These are phyloP conservation scores for Picochlorum sp. DNA, from an alignment of 139 green algal species.

Conservation along the genomic window DNA sequence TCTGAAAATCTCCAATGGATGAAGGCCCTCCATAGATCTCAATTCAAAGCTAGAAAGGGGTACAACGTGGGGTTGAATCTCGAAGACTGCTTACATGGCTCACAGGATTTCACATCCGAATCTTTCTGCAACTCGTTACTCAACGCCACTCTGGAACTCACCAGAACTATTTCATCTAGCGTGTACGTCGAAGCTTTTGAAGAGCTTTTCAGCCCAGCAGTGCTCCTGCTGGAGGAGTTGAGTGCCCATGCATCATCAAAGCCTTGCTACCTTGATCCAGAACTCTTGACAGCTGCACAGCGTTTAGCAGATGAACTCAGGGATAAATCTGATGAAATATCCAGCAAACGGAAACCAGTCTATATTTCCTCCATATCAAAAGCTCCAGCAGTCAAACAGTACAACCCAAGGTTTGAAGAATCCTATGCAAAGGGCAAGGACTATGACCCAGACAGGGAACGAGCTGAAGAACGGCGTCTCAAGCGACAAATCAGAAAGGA, in stretches of 20 bases:
- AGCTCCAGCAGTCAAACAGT: slow-evolving; percentile 33
- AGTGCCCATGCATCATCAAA: slow-evolving; percentile 4
- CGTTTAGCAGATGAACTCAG: neutral
- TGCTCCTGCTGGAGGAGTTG: slow-evolving; percentile 25
- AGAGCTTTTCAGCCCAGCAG: slow-evolving; percentile 5
- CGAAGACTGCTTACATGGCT: neutral
- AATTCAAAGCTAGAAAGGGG: neutral
- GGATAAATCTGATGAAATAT: neutral
- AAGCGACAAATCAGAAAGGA: slow-evolving; percentile 60
- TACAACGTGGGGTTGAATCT: neutral
- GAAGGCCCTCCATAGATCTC: slow-evolving; percentile 1
- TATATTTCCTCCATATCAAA: slow-evolving; percentile 16
- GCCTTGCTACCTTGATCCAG: slow-evolving; percentile 9
- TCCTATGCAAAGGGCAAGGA: slow-evolving; percentile 56
- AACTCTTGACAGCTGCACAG: slow-evolving; percentile 7
- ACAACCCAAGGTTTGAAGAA: slow-evolving; percentile 88
- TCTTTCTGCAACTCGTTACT: too few species aligned
- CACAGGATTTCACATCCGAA: too few species aligned
- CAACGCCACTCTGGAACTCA: too few species aligned
- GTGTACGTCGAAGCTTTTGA: too few species aligned
- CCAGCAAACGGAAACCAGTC: slow-evolving; percentile 17
- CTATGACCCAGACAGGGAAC: slow-evolving; percentile 74
- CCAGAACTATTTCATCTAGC: too few species aligned
- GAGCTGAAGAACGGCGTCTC: slow-evolving; percentile 48
- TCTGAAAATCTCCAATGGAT: neutral